Evolutionary conservation across 495 filamentous ascomycete species (phyloP).

Genomic region (Massariosphaeria phaeospora): DNA sequence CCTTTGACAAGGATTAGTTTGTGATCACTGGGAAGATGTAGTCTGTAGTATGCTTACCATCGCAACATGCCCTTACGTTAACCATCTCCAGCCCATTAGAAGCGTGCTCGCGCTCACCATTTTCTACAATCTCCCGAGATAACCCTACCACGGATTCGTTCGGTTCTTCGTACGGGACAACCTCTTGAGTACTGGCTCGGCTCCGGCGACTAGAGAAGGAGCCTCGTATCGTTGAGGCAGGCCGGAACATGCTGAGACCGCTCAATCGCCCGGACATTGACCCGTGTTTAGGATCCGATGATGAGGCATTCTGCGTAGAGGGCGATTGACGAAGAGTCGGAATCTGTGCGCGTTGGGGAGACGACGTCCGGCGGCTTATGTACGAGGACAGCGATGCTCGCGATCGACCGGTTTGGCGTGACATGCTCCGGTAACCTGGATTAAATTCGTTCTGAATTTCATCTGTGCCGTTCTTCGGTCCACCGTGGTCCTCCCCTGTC

Average conservation of each 20-base stretch:
- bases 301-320: constrained; percentile 1
- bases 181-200: constrained; percentile 25
- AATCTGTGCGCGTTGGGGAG: constrained; percentile 49
- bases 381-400: constrained; percentile 76
- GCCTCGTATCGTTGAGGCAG: constrained; percentile 17
- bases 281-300: constrained; percentile 14
- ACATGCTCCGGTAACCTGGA: constrained; percentile 55
- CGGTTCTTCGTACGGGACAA: constrained; percentile 64
- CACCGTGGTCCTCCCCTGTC: constrained; percentile 57
- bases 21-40: neutral
- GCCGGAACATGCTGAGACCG: constrained; percentile 34
- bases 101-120: constrained; percentile 57
- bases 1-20: constrained; percentile 46
- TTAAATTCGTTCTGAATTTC: constrained; percentile 92
- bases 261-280: constrained; percentile 37
- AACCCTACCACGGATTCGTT: no score
- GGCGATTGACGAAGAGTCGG: constrained; percentile 13
- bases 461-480: constrained; percentile 44
- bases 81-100: constrained; percentile 63
- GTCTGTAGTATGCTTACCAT: constrained; percentile 59
- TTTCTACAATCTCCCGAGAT: constrained; percentile 62
- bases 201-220: constrained; percentile 37
- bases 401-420: constrained; percentile 52
- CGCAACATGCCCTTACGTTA: constrained; percentile 95
- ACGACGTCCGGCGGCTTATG: constrained; percentile 61